Base-by-base conservation (phyloP, 495 filamentous ascomycete species). In the Hypoxylon subgilvum region DNA sequence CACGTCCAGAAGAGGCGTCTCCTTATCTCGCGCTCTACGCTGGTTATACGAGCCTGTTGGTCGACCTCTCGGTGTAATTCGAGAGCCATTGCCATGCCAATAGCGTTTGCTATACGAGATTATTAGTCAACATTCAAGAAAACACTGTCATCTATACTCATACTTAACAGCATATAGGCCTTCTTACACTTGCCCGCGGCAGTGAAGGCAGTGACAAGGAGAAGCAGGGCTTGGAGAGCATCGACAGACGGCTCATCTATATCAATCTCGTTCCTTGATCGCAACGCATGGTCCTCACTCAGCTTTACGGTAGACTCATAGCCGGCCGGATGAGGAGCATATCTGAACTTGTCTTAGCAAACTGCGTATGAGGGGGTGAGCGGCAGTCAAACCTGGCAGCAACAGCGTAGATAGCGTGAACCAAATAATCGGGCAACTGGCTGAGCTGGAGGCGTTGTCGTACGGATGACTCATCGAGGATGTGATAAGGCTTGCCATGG, bases 81-180 rank as follows among this genome's bases (percentile, higher is more conserved):
- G 9, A 93, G 77, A 9, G 88, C 88, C 63, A 91, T 81, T 7
- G 86, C 85, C 89, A 92, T 93, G 7, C 87, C 88, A 30, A 90
- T 84, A 13, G 87, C 88, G 53, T 81, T 91, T 57, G 87, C 89
- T 92, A 57, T 6, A 48, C 45, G 22, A 7, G 1, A 9, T 12
- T 4, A 14, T 64, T 30, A 64, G 61, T 23, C 8, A 2, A 49
- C n/a, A 9, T 22, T 39, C 17, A 25, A 35, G 17, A 21, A 25
- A 5, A 17, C n/a, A 16, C 34, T 4, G 19, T 18, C 10, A 22
- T 23, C 25, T 16, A 10, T 12, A 4, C 42, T 67, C 82, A 5
- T 84, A 91, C 88, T 81, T 35, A 95, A 72, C 14, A 89, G 79
- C 90, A 95, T 95, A 63, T 90, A 93, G 1, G 88, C 85, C 69